Evolutionary conservation across 768 basidiomycete genomes (phyloP), one percentile per base, ranked within the genome.

Genomic region (Boletellus emodensis): DNA sequence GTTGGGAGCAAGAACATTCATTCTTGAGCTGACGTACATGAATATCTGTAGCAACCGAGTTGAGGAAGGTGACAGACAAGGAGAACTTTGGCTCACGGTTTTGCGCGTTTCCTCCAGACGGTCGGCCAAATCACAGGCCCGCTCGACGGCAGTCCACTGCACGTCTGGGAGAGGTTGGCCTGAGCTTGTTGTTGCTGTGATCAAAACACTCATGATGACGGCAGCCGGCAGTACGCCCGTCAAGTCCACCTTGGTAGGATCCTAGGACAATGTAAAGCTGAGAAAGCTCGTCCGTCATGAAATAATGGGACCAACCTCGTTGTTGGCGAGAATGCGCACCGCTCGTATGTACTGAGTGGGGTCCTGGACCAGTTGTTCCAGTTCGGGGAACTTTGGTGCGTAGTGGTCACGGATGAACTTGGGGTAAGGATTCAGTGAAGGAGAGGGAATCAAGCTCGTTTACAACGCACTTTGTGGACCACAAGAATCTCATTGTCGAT

Each of bases 321-420:
- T 77, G 65, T 99, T 98, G 9, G 82, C 94, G 42, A 99, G 77
- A 1, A 82, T 83, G 51, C 90, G 84, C 12, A 97, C 95, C 10
- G 95, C 86, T 26, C 85, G 84, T 56, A 95, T 93, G 71, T 91
- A 98, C 77, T 94, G 90, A 43, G 83, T 76, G 8, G 96, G 90
- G 58, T 97, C 94, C 4, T 85, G 81, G 17, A 99, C 89, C 30
- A 99, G 81, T 61, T 96, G 91, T 67, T 98, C 96, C 26, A 99
- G 81, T 61, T 98, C 96, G 24, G 96, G 95, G 68, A 99, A 99
- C 55, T 92, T 90, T 26, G 88, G 79, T 1, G 88, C 82, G 67
- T 98, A 99, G 70, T 97, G 95, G 66, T 99, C 96, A 55, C 96
- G 85, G 63, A 98, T 94, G 77, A 97, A 98, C 90, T 94, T 59